Conservation (phyloP, 2,329 filamentous ascomycete species). For the Trichoderma asperellum region DNA sequence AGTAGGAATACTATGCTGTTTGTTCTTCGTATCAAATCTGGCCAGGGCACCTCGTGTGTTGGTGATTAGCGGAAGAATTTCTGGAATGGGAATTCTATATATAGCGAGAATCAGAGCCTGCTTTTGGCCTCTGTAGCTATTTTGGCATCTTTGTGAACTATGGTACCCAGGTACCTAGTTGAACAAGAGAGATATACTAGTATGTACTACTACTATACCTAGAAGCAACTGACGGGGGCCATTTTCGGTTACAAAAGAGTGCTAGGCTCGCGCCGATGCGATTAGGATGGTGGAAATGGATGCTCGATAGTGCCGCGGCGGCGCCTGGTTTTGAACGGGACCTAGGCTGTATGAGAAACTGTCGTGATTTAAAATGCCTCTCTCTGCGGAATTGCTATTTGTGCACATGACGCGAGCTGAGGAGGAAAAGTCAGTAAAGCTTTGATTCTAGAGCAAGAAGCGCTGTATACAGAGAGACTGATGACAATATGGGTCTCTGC, state of each 20-base stretch:
- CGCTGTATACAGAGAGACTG: background rate
- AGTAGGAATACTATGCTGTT: background rate
- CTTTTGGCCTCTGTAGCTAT: background rate
- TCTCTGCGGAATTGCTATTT: background rate
- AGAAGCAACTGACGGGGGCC: background rate
- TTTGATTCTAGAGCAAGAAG: background rate
- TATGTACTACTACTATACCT: background rate
- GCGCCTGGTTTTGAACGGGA: background rate
- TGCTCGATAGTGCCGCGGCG: background rate
- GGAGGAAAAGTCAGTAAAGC: background rate
- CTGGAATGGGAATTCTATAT: background rate
- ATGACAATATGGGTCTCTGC: background rate
- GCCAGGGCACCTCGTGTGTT: background rate
- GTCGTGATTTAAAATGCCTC: background rate
- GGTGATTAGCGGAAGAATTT: background rate
- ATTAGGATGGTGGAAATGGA: background rate
- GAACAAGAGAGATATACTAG: background rate
- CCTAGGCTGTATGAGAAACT: background rate
- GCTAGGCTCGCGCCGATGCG: conserved; percentile 26
- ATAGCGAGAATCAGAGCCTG: background rate
- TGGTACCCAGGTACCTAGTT: background rate
- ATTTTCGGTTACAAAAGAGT: background rate
- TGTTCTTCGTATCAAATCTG: background rate
- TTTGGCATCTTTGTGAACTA: background rate
- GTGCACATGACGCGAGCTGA: background rate